Percentiles rank a stretch among this genome's conserved stretches.
Evolutionary conservation across 2,329 filamentous ascomycete species (phyloP).

Genomic region (Curvularia spicifera): DNA sequence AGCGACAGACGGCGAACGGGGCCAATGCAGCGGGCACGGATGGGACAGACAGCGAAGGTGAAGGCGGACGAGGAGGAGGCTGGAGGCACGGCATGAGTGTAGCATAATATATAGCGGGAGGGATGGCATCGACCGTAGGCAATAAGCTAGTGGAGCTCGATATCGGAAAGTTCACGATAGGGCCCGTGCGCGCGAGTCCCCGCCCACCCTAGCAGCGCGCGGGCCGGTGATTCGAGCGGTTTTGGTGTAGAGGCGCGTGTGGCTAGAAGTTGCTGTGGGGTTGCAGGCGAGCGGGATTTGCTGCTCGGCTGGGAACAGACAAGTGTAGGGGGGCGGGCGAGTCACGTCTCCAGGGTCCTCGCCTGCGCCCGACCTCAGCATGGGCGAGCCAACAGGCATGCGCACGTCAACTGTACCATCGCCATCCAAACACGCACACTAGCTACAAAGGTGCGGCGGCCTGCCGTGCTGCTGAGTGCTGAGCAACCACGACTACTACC

Average conservation of each 20-base stretch:
- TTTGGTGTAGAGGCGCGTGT: background rate
- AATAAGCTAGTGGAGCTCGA: constrained; percentile 26
- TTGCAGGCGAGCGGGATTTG: background rate
- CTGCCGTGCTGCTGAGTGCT: background rate
- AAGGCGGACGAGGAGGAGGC: constrained; percentile 24
- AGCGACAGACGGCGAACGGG: constrained; percentile 31
- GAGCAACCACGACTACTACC: background rate
- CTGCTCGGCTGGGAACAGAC: no score
- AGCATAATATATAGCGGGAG: constrained; percentile 37
- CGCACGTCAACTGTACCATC: no score
- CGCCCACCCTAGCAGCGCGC: constrained; percentile 7
- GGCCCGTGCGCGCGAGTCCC: constrained; percentile 14
- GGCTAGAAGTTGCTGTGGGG: constrained; percentile 8
- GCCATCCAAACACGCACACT: background rate
- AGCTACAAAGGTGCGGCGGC: background rate
- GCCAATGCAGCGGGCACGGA: constrained; percentile 12
- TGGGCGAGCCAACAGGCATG: no score
- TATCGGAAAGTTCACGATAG: constrained; percentile 20
- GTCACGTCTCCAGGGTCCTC: no score
- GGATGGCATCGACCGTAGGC: constrained; percentile 28
- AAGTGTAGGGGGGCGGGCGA: no score
- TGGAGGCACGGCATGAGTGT: constrained; percentile 13
- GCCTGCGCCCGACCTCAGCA: no score
- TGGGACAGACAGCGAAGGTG: constrained; percentile 40
- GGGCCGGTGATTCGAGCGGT: constrained; percentile 7